These are phyloP conservation scores for Fusarium temperatum DNA, from an alignment of 2,329 filamentous ascomycete species.

Conservation along the genomic window DNA sequence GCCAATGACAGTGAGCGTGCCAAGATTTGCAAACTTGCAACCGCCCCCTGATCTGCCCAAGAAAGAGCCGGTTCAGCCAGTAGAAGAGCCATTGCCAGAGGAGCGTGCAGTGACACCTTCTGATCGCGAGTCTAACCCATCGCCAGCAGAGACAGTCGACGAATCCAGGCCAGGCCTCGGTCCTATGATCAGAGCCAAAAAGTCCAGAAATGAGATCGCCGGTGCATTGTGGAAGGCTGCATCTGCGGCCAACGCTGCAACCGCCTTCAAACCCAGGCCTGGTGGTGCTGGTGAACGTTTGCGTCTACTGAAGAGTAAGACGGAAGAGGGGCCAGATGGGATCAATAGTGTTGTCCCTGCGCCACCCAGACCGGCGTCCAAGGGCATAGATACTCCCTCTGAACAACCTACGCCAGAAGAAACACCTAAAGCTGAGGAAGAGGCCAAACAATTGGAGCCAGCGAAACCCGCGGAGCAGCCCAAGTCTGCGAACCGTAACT, in stretches of 20 bases:
- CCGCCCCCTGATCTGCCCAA: conserved; percentile 35
- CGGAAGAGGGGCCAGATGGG: conserved; percentile 80
- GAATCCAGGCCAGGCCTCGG: conserved; percentile 60
- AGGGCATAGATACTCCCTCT: conserved; percentile 46
- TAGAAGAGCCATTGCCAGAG: conserved; percentile 11
- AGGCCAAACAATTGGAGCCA: conserved; percentile 7
- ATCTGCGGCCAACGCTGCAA: conserved; percentile 60
- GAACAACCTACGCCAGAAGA: conserved; percentile 29
- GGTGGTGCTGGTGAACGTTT: conserved; percentile 87
- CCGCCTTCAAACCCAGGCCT: conserved; percentile 82
- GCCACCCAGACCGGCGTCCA: conserved; percentile 62
- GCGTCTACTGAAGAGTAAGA: conserved; percentile 66
- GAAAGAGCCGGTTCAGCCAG: conserved; percentile 2
- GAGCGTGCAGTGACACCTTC: conserved; percentile 35
- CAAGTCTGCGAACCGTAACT: conserved; percentile 47
- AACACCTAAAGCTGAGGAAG: conserved; percentile 1
- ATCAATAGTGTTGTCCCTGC: conserved; percentile 90
- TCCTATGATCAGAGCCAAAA: conserved; percentile 88
- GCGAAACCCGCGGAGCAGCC: conserved; percentile 33
- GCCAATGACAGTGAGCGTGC: conserved; percentile 38
- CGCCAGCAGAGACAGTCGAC: conserved; percentile 11
- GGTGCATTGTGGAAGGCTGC: conserved; percentile 79
- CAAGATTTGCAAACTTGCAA: conserved; percentile 23
- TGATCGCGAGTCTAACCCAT: conserved; percentile 4
- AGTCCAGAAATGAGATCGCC: conserved; percentile 76